Evolutionary conservation across 495 filamentous ascomycete species (phyloP).

Genomic region (Pseudomonodictys pantanalensis): DNA sequence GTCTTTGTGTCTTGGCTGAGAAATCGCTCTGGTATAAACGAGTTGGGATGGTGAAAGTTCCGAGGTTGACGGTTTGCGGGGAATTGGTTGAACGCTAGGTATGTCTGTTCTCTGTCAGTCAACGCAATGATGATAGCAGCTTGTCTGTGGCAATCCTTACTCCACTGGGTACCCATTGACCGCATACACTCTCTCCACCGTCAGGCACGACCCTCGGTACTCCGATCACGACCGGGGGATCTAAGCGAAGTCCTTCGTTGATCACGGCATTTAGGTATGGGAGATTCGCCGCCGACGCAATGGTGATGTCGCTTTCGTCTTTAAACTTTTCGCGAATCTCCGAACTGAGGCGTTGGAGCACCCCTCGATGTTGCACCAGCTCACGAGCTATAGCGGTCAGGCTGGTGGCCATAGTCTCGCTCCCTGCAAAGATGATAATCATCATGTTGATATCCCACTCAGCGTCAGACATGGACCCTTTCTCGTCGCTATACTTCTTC

Average conservation of each 20-base stretch:
- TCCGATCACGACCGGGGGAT: conserved; percentile 14
- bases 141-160: too few relatives aligned
- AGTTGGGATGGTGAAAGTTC: conserved; percentile 29
- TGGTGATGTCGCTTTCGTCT: conserved; percentile 13
- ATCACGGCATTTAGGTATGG: conserved; percentile 31
- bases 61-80: conserved; percentile 8
- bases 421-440: conserved; percentile 26
- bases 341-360: neutral
- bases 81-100: conserved; percentile 21
- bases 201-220: conserved; percentile 10
- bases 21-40: conserved; percentile 31
- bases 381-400: conserved; percentile 15
- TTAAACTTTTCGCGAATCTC: conserved; percentile 22
- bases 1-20: conserved; percentile 7
- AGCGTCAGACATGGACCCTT: neutral
- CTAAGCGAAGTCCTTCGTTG: conserved; percentile 21
- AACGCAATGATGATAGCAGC: neutral
- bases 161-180: conserved; percentile 8
- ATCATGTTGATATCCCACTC: conserved; percentile 24
- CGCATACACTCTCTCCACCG: conserved; percentile 12
- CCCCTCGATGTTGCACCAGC: conserved; percentile 13
- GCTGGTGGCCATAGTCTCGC: conserved; percentile 20
- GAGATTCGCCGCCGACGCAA: conserved; percentile 7
- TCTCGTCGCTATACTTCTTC: conserved; percentile 20
- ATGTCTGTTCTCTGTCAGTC: conserved; percentile 1